Base-by-base conservation (phyloP, 2,329 filamentous ascomycete genomes). In the Clarireedia homoeocarpa region DNA sequence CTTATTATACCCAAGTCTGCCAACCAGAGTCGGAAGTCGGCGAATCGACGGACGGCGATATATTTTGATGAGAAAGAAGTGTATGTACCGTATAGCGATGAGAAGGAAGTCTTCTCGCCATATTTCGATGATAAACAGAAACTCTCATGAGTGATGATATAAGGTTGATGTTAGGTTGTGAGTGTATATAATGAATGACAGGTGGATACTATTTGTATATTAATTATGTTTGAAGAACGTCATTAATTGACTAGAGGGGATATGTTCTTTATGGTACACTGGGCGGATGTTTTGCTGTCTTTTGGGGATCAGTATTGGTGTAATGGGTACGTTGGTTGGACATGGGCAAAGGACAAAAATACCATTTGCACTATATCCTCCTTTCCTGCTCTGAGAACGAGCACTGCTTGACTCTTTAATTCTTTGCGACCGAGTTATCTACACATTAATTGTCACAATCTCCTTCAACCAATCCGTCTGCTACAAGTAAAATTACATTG, bases 21-120 rank as follows among this genome's bases (percentile, higher is more conserved):
- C 24, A 55, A 17, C 17, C 40, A 34, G 12, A 34, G 30, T 9
- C 30, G 40, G 3, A 44, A 23, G 23, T 20, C n/a, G 3, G 10
- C 17, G 2, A 44, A 44, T 44, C 40, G 40, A 44, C 40, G 26
- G 26, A 50, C 26, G 7, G 30, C 12, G 3, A 45, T 44, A 27
- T 51, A 55, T 9, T 36, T 24, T 7, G 47, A 55, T 6, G 53
- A 55, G 46, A 55, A 51, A 36, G 53, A 55, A 6, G 53, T 55
- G 14, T 50, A 50, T 23, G 17, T 55, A 9, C 38, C 46, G 24
- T 55, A 44, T 9, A 55, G 53, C 23, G 46, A 55, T 42, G 46
- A 55, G 27, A 55, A 51, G n/a, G 53, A 44, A n/a, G 44, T 53
- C 4, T 20, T 55, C 10, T 4, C n/a, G 3, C 9, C 30, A 26